Conservation (phyloP, 441 rosid species). For the Corymbia calophylla region DNA sequence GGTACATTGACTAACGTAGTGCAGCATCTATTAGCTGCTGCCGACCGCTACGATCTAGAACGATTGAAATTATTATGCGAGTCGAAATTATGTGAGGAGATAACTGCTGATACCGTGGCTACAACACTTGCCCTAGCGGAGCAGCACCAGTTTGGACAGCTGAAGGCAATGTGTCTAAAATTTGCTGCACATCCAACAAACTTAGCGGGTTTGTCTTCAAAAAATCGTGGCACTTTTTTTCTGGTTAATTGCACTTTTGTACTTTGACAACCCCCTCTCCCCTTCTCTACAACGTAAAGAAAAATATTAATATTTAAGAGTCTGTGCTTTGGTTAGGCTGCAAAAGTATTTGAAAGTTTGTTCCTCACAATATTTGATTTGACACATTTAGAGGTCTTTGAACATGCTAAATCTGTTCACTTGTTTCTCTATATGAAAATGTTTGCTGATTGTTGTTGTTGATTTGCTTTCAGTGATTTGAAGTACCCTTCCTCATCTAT, state of each 20-base stretch:
- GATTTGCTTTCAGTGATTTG: background rate
- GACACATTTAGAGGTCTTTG: background rate
- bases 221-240: slow-evolving; percentile 22
- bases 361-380: background rate
- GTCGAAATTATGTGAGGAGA: slow-evolving; percentile 68
- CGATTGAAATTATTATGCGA: slow-evolving; percentile 70
- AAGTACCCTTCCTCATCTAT: background rate
- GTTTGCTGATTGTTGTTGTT: background rate
- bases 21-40: slow-evolving; percentile 82
- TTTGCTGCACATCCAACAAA: slow-evolving; percentile 72
- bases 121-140: slow-evolving; percentile 93
- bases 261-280: background rate
- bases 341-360: background rate
- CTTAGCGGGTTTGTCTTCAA: slow-evolving; percentile 64
- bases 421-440: background rate
- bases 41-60: slow-evolving; percentile 79
- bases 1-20: slow-evolving; percentile 61
- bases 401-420: background rate
- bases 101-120: slow-evolving; percentile 67
- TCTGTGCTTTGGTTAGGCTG: slow-evolving; percentile 1
- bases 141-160: slow-evolving; percentile 75
- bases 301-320: background rate
- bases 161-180: slow-evolving; percentile 70
- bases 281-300: background rate
- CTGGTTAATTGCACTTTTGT: slow-evolving; percentile 18